phyloP scores from a whole-genome alignment of 1,284 basidiomycete species.

The Moesziomyces globuligerus region DNA sequence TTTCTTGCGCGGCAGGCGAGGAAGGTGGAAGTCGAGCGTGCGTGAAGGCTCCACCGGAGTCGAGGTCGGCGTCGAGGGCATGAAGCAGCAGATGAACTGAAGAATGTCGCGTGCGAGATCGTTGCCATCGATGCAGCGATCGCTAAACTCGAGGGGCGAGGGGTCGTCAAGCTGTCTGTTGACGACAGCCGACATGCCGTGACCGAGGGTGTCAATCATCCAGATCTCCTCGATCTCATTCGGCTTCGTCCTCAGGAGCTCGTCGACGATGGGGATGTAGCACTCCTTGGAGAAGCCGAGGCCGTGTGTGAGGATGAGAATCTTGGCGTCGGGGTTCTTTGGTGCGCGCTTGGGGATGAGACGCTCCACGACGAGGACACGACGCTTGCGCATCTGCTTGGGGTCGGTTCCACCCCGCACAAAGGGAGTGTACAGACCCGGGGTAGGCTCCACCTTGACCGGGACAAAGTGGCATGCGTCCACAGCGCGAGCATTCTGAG shows the following conservation, averaged over 20 bases:
- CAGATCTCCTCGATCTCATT: conserved; percentile 45
- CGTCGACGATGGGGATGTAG: conserved; percentile 39
- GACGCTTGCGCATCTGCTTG: conserved; percentile 38
- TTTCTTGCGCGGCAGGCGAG: conserved; percentile 37
- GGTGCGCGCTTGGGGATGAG: conserved; percentile 34
- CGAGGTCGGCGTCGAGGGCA: conserved; percentile 33
- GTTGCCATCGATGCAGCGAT: conserved; percentile 49
- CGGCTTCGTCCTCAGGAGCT: conserved; percentile 31
- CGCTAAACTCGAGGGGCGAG: conserved; percentile 37
- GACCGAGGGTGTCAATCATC: conserved; percentile 46
- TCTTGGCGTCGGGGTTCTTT: conserved; percentile 37
- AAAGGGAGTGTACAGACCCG: conserved; percentile 44
- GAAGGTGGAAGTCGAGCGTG: conserved; percentile 42
- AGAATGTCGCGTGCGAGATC: conserved; percentile 42
- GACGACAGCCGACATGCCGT: conserved; percentile 43
- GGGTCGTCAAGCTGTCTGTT: conserved; percentile 44
- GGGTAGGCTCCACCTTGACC: conserved; percentile 39
- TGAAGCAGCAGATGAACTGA: conserved; percentile 48
- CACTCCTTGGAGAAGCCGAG: conserved; percentile 46
- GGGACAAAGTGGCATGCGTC: conserved; percentile 44
- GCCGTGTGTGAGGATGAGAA: conserved; percentile 40
- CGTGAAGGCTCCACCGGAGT: conserved; percentile 36
- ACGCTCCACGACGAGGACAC: conserved; percentile 38
- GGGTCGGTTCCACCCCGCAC: conserved; percentile 36
- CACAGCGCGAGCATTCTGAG: conserved; percentile 39